These are phyloP conservation scores for Malus fusca DNA, from an alignment of 306 rosid species.

Conservation along the genomic window DNA sequence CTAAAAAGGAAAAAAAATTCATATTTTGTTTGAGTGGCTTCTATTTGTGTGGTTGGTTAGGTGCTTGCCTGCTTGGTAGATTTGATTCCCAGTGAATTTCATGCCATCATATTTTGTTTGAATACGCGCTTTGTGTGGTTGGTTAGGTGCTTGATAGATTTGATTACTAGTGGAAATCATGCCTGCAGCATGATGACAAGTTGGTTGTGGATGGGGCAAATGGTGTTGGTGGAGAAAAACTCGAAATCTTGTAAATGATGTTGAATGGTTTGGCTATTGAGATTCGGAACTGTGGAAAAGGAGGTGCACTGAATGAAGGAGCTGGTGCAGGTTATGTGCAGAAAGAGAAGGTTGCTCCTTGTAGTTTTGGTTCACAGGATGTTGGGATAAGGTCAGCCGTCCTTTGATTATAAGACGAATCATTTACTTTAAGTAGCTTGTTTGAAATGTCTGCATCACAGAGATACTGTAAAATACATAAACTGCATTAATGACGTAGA, in stretches of 20 bases:
- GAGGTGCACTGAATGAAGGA: slow-evolving; percentile 80
- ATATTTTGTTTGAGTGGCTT: not conserved
- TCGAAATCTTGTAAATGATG: slow-evolving; percentile 37
- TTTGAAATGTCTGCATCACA: not conserved
- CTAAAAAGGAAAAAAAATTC: not conserved
- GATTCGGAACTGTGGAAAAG: slow-evolving; percentile 63
- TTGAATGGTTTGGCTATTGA: slow-evolving; percentile 54
- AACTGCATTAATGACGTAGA: not conserved
- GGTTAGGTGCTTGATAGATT: slow-evolving; percentile 78
- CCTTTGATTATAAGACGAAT: slow-evolving; percentile 11
- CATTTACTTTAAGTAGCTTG: not conserved
- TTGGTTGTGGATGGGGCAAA: slow-evolving; percentile 88
- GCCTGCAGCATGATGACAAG: slow-evolving; percentile 21
- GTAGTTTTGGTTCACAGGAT: slow-evolving; percentile 59
- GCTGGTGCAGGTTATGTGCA: slow-evolving; percentile 97
- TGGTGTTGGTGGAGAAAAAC: slow-evolving; percentile 88
- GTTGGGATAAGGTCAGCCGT: slow-evolving; percentile 63
- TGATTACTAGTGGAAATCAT: slow-evolving; percentile 43
- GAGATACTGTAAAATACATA: not conserved
- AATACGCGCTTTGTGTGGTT: slow-evolving; percentile 15
- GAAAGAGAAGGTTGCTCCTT: slow-evolving; percentile 78
- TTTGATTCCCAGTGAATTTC: too few species aligned
- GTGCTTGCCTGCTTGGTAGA: not conserved
- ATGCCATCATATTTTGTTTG: too few species aligned
- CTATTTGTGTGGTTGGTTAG: not conserved